Conservation (phyloP, 306 rosid species). For the Medicago ruthenica region DNA sequence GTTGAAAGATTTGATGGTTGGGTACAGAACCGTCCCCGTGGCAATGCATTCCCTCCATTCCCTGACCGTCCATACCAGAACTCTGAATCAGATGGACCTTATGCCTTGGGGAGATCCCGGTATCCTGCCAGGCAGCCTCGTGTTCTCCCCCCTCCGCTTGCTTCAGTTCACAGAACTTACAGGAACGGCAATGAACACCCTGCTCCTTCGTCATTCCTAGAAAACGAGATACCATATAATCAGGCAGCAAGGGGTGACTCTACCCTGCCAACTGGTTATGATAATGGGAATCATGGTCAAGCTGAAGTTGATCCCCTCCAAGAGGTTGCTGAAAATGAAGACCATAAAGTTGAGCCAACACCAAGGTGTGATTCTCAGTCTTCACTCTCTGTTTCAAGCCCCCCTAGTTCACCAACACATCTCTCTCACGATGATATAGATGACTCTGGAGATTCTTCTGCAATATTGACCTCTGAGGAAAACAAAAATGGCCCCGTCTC, state of each 20-base stretch:
- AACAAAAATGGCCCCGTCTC: conserved; percentile 47
- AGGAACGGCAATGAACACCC: conserved; percentile 60
- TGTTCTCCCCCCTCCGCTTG: conserved; percentile 90
- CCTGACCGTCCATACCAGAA: conserved; percentile 65
- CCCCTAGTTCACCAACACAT: conserved; percentile 93
- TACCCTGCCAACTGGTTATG: conserved; percentile 57
- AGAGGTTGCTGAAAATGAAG: conserved; percentile 58
- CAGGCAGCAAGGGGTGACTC: conserved; percentile 58
- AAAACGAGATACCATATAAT: conserved; percentile 65
- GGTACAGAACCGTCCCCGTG: conserved; percentile 61
- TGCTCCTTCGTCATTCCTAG: conserved; percentile 63
- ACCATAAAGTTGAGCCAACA: conserved; percentile 55
- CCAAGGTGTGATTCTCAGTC: conserved; percentile 92
- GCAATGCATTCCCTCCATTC: conserved; percentile 64
- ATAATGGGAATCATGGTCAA: conserved; percentile 52
- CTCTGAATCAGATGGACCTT: conserved; percentile 77
- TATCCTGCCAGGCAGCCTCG: conserved; percentile 89
- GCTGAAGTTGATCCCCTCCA: conserved; percentile 56
- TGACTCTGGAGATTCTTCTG: conserved; percentile 74
- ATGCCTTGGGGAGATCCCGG: conserved; percentile 77
- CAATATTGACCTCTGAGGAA: conserved; percentile 57
- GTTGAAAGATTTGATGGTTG: conserved; percentile 82
- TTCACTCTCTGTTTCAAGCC: conserved; percentile 93
- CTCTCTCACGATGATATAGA: conserved; percentile 93
- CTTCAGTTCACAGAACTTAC: conserved; percentile 65